Evolutionary conservation across 2,329 filamentous ascomycete genomes (phyloP).

Genomic region (Alternaria infectoria): DNA sequence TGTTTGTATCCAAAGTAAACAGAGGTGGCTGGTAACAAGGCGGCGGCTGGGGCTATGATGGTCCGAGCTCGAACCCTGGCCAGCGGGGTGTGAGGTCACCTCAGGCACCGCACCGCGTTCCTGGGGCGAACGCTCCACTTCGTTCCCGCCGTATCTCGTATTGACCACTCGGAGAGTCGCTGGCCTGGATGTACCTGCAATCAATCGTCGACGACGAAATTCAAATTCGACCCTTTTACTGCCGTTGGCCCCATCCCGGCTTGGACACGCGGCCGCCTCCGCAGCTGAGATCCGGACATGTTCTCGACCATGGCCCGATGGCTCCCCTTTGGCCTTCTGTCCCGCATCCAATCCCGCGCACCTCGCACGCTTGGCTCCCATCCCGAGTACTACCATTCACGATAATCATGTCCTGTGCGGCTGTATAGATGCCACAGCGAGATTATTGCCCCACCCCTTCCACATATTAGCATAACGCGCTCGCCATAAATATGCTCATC

Average conservation of each 20-base stretch:
- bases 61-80: background rate
- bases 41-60: background rate
- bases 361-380: slow-evolving; percentile 24
- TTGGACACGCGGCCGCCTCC: background rate
- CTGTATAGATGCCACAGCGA: slow-evolving; percentile 4
- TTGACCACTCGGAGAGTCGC: background rate
- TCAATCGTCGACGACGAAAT: background rate
- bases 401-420: slow-evolving; percentile 13
- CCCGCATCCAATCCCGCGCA: slow-evolving; percentile 21
- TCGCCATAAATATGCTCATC: slow-evolving; percentile 30
- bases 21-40: background rate
- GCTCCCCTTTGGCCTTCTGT: slow-evolving; percentile 15
- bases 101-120: background rate
- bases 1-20: background rate
- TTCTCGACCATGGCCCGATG: slow-evolving; percentile 13
- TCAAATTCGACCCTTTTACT: background rate
- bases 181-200: background rate
- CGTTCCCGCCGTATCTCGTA: background rate
- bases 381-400: slow-evolving; percentile 20
- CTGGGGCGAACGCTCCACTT: slow-evolving; percentile 4
- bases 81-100: background rate
- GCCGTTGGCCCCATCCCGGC: background rate
- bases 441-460: background rate
- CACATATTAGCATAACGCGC: background rate
- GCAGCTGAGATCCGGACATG: background rate